Conservation (phyloP, 2,329 filamentous ascomycete genomes). For the Erysiphe neolycopersici region DNA sequence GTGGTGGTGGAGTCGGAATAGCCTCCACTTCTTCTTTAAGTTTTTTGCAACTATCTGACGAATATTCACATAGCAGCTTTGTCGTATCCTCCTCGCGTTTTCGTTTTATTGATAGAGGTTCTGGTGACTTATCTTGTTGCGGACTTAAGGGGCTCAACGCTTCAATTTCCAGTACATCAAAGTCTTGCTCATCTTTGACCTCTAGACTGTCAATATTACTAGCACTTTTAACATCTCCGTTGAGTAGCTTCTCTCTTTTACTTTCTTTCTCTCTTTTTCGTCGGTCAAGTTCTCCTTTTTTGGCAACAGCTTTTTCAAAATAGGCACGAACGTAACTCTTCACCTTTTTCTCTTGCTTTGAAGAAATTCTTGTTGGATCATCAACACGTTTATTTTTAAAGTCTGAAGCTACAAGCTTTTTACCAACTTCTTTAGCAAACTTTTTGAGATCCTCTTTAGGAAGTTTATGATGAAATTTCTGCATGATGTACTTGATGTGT, state of each 20-base stretch:
- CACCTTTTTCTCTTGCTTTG: constrained; percentile 57
- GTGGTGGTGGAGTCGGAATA: constrained; percentile 8
- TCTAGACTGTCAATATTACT: constrained; percentile 11
- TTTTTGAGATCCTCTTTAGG: constrained; percentile 50
- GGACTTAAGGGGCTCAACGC: constrained; percentile 12
- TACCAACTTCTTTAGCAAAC: constrained; percentile 41
- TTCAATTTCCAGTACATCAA: constrained; percentile 9
- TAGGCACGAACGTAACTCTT: constrained; percentile 66
- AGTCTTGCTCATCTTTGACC: constrained; percentile 12
- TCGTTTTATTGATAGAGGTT: constrained; percentile 24
- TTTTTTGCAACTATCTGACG: constrained; percentile 9
- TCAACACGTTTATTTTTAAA: constrained; percentile 73
- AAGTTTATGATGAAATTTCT: constrained; percentile 68
- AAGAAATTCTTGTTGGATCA: constrained; percentile 49
- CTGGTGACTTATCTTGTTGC: constrained; percentile 17
- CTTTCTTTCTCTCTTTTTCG: constrained; percentile 21
- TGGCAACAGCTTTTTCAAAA: constrained; percentile 61
- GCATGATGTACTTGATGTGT: constrained; percentile 59
- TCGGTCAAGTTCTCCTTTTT: constrained; percentile 42
- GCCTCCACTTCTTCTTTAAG: constrained; percentile 8
- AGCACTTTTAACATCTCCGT: constrained; percentile 6
- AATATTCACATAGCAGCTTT: neutral
- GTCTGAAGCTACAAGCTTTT: constrained; percentile 76
- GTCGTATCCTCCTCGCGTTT: constrained; percentile 27
- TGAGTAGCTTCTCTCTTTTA: constrained; percentile 4